These are phyloP conservation scores for Blastomyces emzantsi DNA, from an alignment of 2,329 filamentous ascomycete genomes.

Conservation along the genomic window DNA sequence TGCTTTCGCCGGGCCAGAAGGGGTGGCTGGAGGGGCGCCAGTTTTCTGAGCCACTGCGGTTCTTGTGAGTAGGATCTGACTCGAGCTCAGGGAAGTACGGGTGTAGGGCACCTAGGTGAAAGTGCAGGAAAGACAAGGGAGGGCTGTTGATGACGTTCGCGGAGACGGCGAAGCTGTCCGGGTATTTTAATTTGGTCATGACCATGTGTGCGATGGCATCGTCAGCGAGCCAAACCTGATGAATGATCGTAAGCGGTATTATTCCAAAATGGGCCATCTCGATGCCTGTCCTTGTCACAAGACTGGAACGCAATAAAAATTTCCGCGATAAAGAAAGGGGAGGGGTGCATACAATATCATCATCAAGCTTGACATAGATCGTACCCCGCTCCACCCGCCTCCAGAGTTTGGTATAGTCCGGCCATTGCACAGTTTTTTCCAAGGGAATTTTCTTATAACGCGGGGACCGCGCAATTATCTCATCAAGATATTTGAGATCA, in stretches of 20 bases:
- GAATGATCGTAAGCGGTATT: background rate
- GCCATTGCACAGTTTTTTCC: constrained; percentile 11
- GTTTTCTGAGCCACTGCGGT: background rate
- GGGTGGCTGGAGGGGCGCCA: constrained; percentile 13
- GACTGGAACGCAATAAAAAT: background rate
- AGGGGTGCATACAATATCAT: constrained; percentile 27
- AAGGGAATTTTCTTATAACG: constrained; percentile 11
- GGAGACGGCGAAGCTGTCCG: constrained; percentile 45
- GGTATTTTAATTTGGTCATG: constrained; percentile 44
- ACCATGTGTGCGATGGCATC: constrained; percentile 46
- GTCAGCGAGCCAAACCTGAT: constrained; percentile 31
- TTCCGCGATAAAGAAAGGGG: no score
- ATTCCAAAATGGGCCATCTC: background rate
- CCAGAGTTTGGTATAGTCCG: constrained; percentile 12
- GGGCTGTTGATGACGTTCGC: constrained; percentile 52
- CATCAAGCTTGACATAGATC: constrained; percentile 33
- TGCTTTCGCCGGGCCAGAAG: constrained; percentile 10
- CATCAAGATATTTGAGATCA: constrained; percentile 31
- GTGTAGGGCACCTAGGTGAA: constrained; percentile 45
- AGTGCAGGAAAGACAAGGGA: constrained; percentile 46
- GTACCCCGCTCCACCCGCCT: constrained; percentile 12
- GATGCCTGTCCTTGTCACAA: background rate
- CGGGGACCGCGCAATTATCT: constrained; percentile 23
- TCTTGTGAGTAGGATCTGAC: background rate
- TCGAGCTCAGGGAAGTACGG: constrained; percentile 45